Percentiles rank a stretch among this genome's conserved stretches.
These are phyloP conservation scores for Penicillium pulvis DNA, from an alignment of 495 filamentous ascomycete genomes.

Conservation along the genomic window DNA sequence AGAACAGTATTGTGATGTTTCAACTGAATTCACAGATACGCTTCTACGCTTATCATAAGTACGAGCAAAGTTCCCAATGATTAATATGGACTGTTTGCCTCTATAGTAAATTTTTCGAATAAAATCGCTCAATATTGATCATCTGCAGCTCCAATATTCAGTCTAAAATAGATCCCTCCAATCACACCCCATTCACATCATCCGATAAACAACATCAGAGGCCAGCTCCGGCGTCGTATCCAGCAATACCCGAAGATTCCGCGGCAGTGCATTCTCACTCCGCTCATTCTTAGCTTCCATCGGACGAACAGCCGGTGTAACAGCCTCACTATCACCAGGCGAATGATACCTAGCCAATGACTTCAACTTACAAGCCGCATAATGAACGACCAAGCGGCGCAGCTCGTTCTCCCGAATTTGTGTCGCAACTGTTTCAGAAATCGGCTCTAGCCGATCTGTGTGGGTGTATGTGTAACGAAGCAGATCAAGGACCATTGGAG, in stretches of 20 bases:
- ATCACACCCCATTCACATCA: constrained; percentile 36
- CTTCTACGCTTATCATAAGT: too few relatives aligned
- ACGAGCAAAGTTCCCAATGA: too few relatives aligned
- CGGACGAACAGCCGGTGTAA: constrained; percentile 24
- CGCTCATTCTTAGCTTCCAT: constrained; percentile 22
- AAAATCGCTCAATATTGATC: background rate
- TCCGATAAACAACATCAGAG: constrained; percentile 51
- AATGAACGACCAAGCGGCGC: constrained; percentile 45
- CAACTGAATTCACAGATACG: too few relatives aligned
- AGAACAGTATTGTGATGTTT: too few relatives aligned
- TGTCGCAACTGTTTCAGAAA: constrained; percentile 44
- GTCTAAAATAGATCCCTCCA: background rate
- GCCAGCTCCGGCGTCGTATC: constrained; percentile 47
- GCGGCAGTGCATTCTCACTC: constrained; percentile 25
- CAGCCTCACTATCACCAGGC: constrained; percentile 31
- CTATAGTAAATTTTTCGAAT: too few relatives aligned
- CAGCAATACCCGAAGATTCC: constrained; percentile 38
- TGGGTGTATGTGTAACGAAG: constrained; percentile 46
- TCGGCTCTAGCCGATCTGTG: constrained; percentile 47
- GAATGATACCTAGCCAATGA: constrained; percentile 43
- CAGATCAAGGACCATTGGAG: constrained; percentile 43
- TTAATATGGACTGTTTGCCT: too few relatives aligned
- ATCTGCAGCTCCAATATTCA: background rate
- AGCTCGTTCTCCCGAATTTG: constrained; percentile 50
- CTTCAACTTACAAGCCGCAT: constrained; percentile 48